phyloP scores from a whole-genome alignment of 495 filamentous ascomycete species.

The Neurospora sp. region DNA sequence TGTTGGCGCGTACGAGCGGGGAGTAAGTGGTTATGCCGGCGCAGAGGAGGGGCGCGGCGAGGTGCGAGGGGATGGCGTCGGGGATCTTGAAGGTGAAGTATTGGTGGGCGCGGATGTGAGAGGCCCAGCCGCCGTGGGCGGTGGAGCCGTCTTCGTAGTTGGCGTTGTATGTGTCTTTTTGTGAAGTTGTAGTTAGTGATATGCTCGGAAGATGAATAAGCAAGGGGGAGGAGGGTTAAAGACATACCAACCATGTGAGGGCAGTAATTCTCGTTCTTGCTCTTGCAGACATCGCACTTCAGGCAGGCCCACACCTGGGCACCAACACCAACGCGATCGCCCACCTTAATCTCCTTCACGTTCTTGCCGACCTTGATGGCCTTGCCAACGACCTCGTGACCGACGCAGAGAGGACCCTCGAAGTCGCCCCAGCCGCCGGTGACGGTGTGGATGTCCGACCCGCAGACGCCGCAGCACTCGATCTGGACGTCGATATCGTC shows the following conservation, averaged over 20 bases:
- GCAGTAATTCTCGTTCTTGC: constrained; percentile 70
- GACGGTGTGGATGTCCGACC: constrained; percentile 69
- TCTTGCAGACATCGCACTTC: constrained; percentile 35
- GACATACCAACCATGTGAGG: constrained; percentile 39
- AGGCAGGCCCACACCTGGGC: constrained; percentile 68
- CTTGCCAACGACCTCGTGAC: constrained; percentile 66
- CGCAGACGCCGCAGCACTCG: constrained; percentile 64
- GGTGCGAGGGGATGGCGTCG: constrained; percentile 47
- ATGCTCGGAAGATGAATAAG: no score
- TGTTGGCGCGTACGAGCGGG: constrained; percentile 51
- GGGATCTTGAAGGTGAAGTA: constrained; percentile 72
- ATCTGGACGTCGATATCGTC: constrained; percentile 62
- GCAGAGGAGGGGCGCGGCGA: constrained; percentile 72
- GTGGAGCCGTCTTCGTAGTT: constrained; percentile 18
- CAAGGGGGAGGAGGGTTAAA: not conserved
- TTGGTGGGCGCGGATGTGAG: constrained; percentile 64
- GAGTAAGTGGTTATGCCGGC: constrained; percentile 66
- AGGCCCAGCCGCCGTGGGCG: constrained; percentile 31
- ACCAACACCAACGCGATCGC: constrained; percentile 71
- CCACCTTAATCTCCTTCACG: constrained; percentile 46
- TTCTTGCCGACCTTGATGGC: constrained; percentile 55
- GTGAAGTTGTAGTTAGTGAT: no score
- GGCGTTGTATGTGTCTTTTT: constrained; percentile 23
- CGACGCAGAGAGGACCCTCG: constrained; percentile 57
- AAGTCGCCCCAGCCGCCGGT: constrained; percentile 67